A percentile compares a stretch with the other conserved stretches of the same genome.
phyloP scores from a whole-genome alignment of 1,139 yeast species.

The Sugiyamaella novakii region DNA sequence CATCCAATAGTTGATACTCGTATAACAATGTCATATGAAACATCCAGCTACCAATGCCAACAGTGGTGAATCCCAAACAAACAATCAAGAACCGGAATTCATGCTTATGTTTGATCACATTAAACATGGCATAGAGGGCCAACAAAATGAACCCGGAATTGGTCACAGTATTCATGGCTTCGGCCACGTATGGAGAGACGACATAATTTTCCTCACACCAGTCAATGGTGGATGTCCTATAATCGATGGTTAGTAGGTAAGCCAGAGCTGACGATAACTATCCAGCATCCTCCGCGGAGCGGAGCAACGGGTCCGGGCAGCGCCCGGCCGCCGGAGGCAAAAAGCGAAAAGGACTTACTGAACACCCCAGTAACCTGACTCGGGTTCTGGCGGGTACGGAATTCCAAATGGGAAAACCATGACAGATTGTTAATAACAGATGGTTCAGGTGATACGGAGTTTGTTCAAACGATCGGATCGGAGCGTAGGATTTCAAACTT shows the following conservation, averaged over 20 bases:
- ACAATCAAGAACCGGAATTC: slow-evolving; percentile 72
- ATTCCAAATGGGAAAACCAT: slow-evolving; percentile 27
- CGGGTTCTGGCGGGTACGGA: slow-evolving; percentile 39
- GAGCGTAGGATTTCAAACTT: not conserved
- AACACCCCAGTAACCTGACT: slow-evolving; percentile 39
- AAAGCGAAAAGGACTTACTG: slow-evolving; percentile 30
- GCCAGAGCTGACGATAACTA: not conserved
- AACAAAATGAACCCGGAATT: slow-evolving; percentile 67
- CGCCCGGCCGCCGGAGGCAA: slow-evolving; percentile 25
- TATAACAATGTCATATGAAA: slow-evolving; percentile 94
- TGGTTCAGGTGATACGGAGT: slow-evolving; percentile 2
- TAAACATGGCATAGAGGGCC: slow-evolving; percentile 66
- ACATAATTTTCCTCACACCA: slow-evolving; percentile 98
- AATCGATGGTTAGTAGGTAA: slow-evolving; percentile 1
- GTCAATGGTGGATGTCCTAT: slow-evolving; percentile 68
- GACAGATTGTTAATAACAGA: no score
- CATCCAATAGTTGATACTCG: slow-evolving; percentile 89
- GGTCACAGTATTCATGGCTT: slow-evolving; percentile 78
- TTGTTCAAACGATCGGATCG: no score
- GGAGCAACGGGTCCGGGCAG: slow-evolving; percentile 21
- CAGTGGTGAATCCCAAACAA: slow-evolving; percentile 78
- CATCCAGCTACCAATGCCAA: slow-evolving; percentile 91
- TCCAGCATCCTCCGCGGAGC: slow-evolving; percentile 38
- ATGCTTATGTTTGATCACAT: slow-evolving; percentile 59
- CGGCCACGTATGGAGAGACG: slow-evolving; percentile 83